These are phyloP conservation scores for Teratosphaeria destructans DNA, from an alignment of 2,329 filamentous ascomycete species.

Conservation along the genomic window DNA sequence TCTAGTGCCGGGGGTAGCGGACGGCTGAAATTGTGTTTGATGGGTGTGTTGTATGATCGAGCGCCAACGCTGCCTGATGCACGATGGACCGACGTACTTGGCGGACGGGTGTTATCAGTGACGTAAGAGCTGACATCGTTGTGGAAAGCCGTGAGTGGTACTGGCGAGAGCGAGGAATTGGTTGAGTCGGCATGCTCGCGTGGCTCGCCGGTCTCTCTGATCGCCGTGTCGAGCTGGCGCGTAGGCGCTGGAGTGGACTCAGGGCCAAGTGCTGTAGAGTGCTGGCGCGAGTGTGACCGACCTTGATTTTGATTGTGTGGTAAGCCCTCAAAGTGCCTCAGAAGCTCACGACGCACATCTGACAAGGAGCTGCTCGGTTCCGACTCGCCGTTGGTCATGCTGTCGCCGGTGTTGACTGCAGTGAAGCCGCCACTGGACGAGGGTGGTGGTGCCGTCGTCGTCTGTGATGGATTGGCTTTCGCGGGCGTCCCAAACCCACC, in stretches of 20 bases:
- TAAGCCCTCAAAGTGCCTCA: constrained; percentile 53
- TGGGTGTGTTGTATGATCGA: constrained; percentile 11
- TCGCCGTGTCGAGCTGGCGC: neutral
- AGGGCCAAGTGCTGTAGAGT: constrained; percentile 7
- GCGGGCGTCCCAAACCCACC: constrained; percentile 26
- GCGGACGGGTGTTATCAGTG: constrained; percentile 5
- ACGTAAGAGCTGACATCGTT: constrained; percentile 16
- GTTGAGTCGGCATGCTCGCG: constrained; percentile 11
- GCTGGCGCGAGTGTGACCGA: constrained; percentile 16
- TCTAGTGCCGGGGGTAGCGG: constrained; percentile 26
- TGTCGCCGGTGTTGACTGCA: constrained; percentile 42
- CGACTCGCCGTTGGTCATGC: constrained; percentile 29
- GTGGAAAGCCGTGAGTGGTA: constrained; percentile 12
- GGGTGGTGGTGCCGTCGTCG: constrained; percentile 22
- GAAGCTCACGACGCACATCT: constrained; percentile 47
- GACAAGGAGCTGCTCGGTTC: constrained; percentile 35
- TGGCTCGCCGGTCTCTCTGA: neutral
- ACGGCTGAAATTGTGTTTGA: constrained; percentile 28
- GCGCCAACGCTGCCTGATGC: constrained; percentile 15
- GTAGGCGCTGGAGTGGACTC: neutral
- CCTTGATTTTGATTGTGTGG: constrained; percentile 37
- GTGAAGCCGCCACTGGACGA: constrained; percentile 38
- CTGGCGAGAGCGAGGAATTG: constrained; percentile 23
- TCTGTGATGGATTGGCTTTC: constrained; percentile 20
- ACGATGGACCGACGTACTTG: constrained; percentile 10